These are phyloP conservation scores for Xylaria sp. DNA, from an alignment of 2,329 filamentous ascomycete genomes.

Conservation along the genomic window DNA sequence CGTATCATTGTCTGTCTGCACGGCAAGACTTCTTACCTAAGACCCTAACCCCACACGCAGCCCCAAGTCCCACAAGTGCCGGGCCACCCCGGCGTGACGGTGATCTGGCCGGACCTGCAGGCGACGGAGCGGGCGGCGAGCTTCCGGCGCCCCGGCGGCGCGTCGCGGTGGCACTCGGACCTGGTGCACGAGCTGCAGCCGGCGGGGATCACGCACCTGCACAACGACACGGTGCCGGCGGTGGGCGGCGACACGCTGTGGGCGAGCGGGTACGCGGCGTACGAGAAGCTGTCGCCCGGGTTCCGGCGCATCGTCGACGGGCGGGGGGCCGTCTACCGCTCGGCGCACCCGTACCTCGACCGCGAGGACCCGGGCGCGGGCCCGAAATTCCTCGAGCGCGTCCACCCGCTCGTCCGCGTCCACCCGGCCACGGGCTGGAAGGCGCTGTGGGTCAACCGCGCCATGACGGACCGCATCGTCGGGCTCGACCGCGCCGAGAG, in stretches of 20 bases:
- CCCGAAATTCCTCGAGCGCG: conserved; percentile 67
- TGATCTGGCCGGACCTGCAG: conserved; percentile 71
- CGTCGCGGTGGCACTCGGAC: conserved; percentile 71
- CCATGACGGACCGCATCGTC: conserved; percentile 69
- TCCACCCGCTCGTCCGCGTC: conserved; percentile 69
- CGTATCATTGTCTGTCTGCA: too few species aligned
- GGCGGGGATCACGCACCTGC: conserved; percentile 70
- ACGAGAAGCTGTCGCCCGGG: conserved; percentile 71
- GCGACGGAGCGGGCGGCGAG: conserved; percentile 62
- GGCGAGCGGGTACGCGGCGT: conserved; percentile 71
- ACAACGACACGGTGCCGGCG: conserved; percentile 68
- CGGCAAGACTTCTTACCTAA: neutral
- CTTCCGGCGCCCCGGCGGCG: conserved; percentile 69
- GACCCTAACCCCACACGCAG: too few species aligned
- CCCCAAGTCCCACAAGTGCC: conserved; percentile 74
- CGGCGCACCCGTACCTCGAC: conserved; percentile 69
- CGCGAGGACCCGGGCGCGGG: conserved; percentile 62
- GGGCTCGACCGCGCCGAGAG: conserved; percentile 71
- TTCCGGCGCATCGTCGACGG: conserved; percentile 75
- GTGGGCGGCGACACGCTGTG: conserved; percentile 73
- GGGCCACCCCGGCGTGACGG: conserved; percentile 63
- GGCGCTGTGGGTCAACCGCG: conserved; percentile 70
- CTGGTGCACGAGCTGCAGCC: conserved; percentile 73
- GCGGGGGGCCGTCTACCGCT: conserved; percentile 64
- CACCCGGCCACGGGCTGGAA: conserved; percentile 78